A percentile compares a stretch with the other conserved stretches of the same genome.
Conservation (phyloP, 495 filamentous ascomycete species). For the Baudoinia panamericana region DNA sequence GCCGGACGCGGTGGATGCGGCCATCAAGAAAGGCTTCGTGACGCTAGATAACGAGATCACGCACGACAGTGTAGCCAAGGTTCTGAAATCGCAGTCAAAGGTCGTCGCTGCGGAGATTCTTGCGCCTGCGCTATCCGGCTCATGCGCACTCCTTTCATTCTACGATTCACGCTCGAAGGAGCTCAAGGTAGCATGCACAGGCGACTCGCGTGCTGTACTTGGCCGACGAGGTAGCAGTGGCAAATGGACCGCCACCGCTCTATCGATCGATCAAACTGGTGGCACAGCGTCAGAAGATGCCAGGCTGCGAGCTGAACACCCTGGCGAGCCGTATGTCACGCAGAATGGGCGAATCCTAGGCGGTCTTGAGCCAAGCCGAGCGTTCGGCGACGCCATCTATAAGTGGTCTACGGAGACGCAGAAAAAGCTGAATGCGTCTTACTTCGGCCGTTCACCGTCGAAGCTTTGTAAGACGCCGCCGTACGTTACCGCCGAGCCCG, state of each 20-base stretch:
- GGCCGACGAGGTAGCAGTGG: slow-evolving; percentile 65
- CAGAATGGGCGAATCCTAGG: slow-evolving; percentile 82
- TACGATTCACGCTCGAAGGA: slow-evolving; percentile 77
- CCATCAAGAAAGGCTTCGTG: slow-evolving; percentile 86
- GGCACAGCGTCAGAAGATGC: slow-evolving; percentile 68
- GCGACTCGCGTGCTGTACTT: slow-evolving; percentile 86
- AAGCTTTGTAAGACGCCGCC: slow-evolving; percentile 76
- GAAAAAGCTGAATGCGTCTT: slow-evolving; percentile 63
- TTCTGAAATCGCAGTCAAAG: slow-evolving; percentile 76
- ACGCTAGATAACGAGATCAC: slow-evolving; percentile 87
- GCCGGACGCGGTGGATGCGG: slow-evolving; percentile 66
- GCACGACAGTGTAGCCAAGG: slow-evolving; percentile 74
- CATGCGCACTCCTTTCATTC: slow-evolving; percentile 90
- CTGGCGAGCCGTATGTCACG: slow-evolving; percentile 72
- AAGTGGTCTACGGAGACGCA: slow-evolving; percentile 85
- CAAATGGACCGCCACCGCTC: slow-evolving; percentile 82
- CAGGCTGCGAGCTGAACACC: slow-evolving; percentile 71
- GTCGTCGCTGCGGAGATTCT: slow-evolving; percentile 76
- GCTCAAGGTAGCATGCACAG: slow-evolving; percentile 82
- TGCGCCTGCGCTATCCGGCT: slow-evolving; percentile 85
- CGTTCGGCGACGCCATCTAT: slow-evolving; percentile 92
- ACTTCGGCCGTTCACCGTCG: slow-evolving; percentile 67
- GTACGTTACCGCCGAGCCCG: slow-evolving; percentile 93
- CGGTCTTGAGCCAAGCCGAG: slow-evolving; percentile 77
- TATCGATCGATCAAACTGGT: slow-evolving; percentile 89